Base-by-base conservation (phyloP, 1,139 yeast species). In the Blastobotrys aristatus region DNA sequence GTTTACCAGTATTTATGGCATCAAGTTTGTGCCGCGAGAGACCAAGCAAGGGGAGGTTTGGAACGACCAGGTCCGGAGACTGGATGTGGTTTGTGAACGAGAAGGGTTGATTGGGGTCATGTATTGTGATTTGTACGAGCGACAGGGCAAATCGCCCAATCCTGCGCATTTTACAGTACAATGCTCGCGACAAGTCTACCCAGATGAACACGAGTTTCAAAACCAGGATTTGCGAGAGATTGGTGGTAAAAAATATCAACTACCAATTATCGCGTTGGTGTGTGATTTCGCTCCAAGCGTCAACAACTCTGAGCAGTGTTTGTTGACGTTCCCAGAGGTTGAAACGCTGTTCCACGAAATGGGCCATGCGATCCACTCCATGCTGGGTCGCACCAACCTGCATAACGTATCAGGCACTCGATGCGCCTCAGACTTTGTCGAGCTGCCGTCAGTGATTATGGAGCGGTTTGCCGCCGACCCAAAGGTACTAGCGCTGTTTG, bases 321-420 rank as follows among this genome's bases (percentile, higher is more conserved):
- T 87, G 22, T 68, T 92, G 36, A 73, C 83, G 7, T 73, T 87
- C 52, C 79, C 76, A 50, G 97, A 94, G 60, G 90, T 92, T 4
- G 96, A 90, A 60, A 92, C 98, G 0, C 69, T 92, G 30, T 92
- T 94, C 70, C 99, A 92, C 66, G 99, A 92, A 66, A 89, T 92
- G 96, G 99, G 99, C 0, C 99, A 92, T 67, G 98, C 98, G 1
- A 85, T 92, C 80, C 98, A 92, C 65, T 88, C 97, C 5, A 90
- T 92, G 97, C 71, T 92, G 26, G 98, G 97, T 0, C 75, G 92
- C 52, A 92, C 98, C 0, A 76, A 82, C 41, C 70, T 92, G 44
- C 98, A 94, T 62, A 94, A 90, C 62, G 83, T 92, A 14, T 83
- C 95, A 21, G 98, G 99, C 2, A 92, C 98, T 0, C 74, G 99